Conservation (phyloP, 2,329 filamentous ascomycete genomes). For the Ilyonectria sp. region DNA sequence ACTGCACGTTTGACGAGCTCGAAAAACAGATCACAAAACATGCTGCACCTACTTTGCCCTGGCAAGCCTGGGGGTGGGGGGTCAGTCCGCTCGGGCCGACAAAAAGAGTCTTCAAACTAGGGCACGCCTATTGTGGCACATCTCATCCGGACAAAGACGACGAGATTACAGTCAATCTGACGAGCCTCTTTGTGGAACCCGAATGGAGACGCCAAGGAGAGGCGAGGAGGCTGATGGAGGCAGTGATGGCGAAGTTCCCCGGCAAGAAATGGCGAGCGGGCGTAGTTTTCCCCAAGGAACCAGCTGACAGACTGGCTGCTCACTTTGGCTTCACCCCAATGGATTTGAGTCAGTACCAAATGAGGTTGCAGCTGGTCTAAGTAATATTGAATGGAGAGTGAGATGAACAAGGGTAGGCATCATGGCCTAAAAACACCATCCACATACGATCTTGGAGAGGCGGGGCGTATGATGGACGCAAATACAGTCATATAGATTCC, state of each 20-base stretch:
- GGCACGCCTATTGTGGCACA: constrained; percentile 39
- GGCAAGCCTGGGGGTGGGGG: constrained; percentile 17
- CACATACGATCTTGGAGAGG: too few species aligned
- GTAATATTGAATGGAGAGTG: neutral
- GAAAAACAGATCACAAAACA: neutral
- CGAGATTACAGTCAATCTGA: constrained; percentile 28
- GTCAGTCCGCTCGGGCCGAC: neutral
- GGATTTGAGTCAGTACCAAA: constrained; percentile 6
- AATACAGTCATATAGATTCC: too few species aligned
- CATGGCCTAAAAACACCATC: too few species aligned
- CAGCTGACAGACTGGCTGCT: neutral
- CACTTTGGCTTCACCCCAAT: neutral
- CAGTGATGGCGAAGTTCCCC: constrained; percentile 37
- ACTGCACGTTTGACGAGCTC: constrained; percentile 1
- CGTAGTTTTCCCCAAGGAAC: neutral
- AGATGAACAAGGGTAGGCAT: neutral
- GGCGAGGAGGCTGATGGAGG: constrained; percentile 34
- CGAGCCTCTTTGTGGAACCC: constrained; percentile 36
- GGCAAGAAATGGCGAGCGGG: neutral
- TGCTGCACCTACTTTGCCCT: neutral
- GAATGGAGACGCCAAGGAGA: constrained; percentile 35
- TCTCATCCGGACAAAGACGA: constrained; percentile 34
- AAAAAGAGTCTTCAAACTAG: constrained; percentile 33
- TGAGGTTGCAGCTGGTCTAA: neutral
- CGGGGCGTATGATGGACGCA: too few species aligned